Evolutionary conservation across 495 filamentous ascomycete genomes (phyloP), one percentile per base, ranked within the genome.

Genomic region (Neurospora sp.): DNA sequence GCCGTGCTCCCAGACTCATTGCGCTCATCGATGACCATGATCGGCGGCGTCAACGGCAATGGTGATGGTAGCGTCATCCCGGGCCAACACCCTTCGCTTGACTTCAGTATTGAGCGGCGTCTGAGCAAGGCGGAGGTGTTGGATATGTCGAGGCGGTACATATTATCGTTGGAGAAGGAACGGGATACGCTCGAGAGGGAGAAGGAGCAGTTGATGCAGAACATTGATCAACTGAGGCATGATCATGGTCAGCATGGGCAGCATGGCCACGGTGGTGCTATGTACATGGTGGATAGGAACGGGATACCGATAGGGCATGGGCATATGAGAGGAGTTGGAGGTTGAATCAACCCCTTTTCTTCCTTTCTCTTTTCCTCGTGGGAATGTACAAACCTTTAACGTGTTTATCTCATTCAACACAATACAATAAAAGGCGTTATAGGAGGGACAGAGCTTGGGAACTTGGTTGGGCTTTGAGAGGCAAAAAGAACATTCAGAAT

Each of bases 101-200:
- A 82, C 42, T 31, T 78, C 35, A 76, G 74, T 7, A 65, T 65
- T 0, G 83, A 84, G 73, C 79, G 77, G 16, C 77, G 80, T 11
- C 74, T 86, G 70, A 86, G 83, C 75, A 86, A 86, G 68, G 83
- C 79, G 20, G 83, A 86, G 69, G 83, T 86, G 38, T 72, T 86
- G 39, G 82, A 83, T n/a, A 79, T 84, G 78, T 83, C 84, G 12
- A 78, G 78, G 48, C 72, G 79, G 39, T 80, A 86, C 71, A 86
- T 86, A 40, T 74, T 79, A 70, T 44, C 76, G 22, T 73, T 86
- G 39, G 83, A 86, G 72, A 78, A 77, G 44, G 78, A 84, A 35
- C 74, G 78, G 35, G 76, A 74, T 2, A 71, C 69, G n/a, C 75
- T 85, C 4, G 80, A 83, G 69, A 74, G 75, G 22, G 80, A 84